A percentile compares a stretch with the other conserved stretches of the same genome.
phyloP scores from a whole-genome alignment of 2,329 filamentous ascomycete species.

The Sordariomycetes sp. region DNA sequence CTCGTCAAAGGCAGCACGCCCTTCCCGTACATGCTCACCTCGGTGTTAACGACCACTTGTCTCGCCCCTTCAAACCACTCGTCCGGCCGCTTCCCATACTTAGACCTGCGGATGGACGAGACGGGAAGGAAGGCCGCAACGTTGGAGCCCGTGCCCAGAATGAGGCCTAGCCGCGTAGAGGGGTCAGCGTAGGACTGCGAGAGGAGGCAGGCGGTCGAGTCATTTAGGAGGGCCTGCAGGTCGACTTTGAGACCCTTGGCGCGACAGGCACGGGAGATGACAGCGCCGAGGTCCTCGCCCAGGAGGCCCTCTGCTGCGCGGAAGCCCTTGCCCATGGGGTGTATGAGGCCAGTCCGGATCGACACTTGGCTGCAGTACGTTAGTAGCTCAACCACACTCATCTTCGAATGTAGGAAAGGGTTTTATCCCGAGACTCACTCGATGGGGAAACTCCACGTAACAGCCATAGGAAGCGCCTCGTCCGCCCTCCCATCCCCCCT shows the following conservation, averaged over 20 bases:
- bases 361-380: conserved; percentile 43
- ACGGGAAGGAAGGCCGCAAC: conserved; percentile 51
- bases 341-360: conserved; percentile 42
- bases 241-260: conserved; percentile 36
- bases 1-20: conserved; percentile 44
- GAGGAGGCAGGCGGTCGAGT: conserved; percentile 52
- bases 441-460: conserved; percentile 59
- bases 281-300: conserved; percentile 45
- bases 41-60: conserved; percentile 54
- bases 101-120: conserved; percentile 35
- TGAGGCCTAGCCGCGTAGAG: conserved; percentile 48
- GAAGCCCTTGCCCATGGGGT: conserved; percentile 55
- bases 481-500: conserved; percentile 14
- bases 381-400: not conserved
- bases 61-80: conserved; percentile 44
- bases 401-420: not conserved
- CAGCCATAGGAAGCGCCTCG: conserved; percentile 39
- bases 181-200: conserved; percentile 47
- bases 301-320: conserved; percentile 41
- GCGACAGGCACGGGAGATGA: conserved; percentile 41
- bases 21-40: conserved; percentile 53
- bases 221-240: conserved; percentile 51
- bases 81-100: conserved; percentile 41
- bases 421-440: conserved; percentile 37
- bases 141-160: conserved; percentile 56